phyloP scores from a whole-genome alignment of 225 moss, liverwort and hornwort genomes.

The Polytrichum commune region DNA sequence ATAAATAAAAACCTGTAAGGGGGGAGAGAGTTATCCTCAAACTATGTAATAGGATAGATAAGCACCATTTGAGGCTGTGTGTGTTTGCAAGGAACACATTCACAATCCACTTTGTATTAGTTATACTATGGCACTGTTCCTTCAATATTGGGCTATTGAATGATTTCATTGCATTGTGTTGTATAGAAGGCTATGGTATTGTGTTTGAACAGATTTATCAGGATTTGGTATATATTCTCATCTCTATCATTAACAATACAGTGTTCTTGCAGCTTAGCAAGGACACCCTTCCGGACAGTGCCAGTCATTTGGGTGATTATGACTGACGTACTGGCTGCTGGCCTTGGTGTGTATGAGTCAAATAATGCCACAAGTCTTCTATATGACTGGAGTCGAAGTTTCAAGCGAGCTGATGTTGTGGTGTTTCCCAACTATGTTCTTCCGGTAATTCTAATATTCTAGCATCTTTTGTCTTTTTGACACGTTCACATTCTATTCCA shows the following conservation, averaged over 20 bases:
- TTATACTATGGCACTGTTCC: too few species aligned
- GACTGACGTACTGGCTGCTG: conserved; percentile 4
- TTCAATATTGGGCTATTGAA: too few species aligned
- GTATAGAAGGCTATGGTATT: too few species aligned
- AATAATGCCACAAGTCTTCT: conserved; percentile 7
- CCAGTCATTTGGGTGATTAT: conserved; percentile 15
- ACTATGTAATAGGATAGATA: too few species aligned
- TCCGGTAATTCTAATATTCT: conserved; percentile 25
- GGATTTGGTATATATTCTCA: neutral
- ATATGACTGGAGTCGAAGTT: conserved; percentile 19
- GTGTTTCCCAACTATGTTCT: conserved; percentile 53
- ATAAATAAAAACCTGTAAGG: too few species aligned
- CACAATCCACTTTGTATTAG: too few species aligned
- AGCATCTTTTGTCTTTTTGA: too few species aligned
- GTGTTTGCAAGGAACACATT: too few species aligned
- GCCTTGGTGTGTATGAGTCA: conserved; percentile 5
- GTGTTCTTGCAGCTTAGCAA: conserved; percentile 3
- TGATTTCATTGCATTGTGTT: too few species aligned
- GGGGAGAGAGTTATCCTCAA: too few species aligned
- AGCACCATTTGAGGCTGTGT: too few species aligned
- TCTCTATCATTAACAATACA: neutral
- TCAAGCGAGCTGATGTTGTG: conserved; percentile 44
- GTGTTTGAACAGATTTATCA: neutral
- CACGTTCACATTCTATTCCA: too few species aligned
- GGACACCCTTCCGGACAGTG: conserved; percentile 9